Conservation (phyloP, 1,284 basidiomycete genomes). For the Caloboletus firmus region DNA sequence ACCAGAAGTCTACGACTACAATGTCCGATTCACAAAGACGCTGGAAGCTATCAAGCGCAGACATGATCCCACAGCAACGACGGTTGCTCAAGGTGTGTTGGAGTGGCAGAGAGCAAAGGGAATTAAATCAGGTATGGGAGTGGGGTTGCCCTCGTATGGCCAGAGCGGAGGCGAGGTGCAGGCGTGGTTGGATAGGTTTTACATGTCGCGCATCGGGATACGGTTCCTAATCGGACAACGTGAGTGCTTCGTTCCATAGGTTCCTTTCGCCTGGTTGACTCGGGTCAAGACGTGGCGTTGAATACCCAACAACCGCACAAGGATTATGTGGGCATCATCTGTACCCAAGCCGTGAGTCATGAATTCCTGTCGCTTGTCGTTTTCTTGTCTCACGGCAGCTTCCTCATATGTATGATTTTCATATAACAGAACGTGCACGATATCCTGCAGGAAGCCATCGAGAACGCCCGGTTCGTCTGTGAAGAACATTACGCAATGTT, state of each 20-base stretch:
- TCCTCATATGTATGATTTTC: neutral
- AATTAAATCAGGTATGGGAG: slow-evolving; percentile 23
- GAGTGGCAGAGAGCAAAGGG: slow-evolving; percentile 63
- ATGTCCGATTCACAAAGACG: slow-evolving; percentile 83
- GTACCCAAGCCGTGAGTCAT: slow-evolving; percentile 77
- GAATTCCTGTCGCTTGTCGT: neutral
- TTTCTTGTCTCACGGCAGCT: slow-evolving; percentile 4
- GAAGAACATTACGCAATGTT: slow-evolving; percentile 97
- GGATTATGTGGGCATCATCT: slow-evolving; percentile 97
- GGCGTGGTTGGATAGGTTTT: slow-evolving; percentile 95
- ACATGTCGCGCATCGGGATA: slow-evolving; percentile 95
- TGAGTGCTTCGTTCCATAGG: slow-evolving; percentile 38
- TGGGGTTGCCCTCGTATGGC: slow-evolving; percentile 44
- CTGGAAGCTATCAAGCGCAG: slow-evolving; percentile 90
- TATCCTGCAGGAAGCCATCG: slow-evolving; percentile 95
- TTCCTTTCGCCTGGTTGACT: neutral
- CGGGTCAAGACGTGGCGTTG: slow-evolving; percentile 76
- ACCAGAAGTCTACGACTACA: slow-evolving; percentile 92
- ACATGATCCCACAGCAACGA: slow-evolving; percentile 97
- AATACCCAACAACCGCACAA: slow-evolving; percentile 86
- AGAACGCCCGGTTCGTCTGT: slow-evolving; percentile 96
- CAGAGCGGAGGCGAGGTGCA: slow-evolving; percentile 87
- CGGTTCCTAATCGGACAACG: slow-evolving; percentile 93
- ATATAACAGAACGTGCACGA: slow-evolving; percentile 78
- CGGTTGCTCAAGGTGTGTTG: slow-evolving; percentile 86